Percentiles rank a stretch among this genome's conserved stretches.
phyloP scores from a whole-genome alignment of 2,329 filamentous ascomycete genomes.

The Beauveria rudraprayagi region DNA sequence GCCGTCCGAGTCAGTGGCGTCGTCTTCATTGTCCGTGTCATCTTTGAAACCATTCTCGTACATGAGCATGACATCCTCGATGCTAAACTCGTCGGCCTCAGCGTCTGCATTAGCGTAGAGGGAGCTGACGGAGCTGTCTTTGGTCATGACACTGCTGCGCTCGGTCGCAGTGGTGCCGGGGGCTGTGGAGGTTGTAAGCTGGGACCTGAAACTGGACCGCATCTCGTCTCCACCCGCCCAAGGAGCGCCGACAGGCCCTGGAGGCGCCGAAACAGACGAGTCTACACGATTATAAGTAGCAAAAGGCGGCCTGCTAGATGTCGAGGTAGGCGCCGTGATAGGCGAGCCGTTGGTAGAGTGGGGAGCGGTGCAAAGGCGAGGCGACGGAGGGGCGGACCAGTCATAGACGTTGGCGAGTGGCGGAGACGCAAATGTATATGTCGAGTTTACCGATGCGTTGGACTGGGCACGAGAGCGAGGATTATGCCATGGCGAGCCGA shows the following conservation, averaged over 20 bases:
- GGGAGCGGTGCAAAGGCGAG: conserved; percentile 8
- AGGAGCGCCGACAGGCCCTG: conserved; percentile 29
- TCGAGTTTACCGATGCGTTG: conserved; percentile 38
- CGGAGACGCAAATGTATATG: conserved; percentile 38
- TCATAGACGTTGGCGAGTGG: conserved; percentile 17
- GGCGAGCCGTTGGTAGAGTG: conserved; percentile 21
- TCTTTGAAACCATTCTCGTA: conserved; percentile 55
- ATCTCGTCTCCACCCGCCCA: conserved; percentile 45
- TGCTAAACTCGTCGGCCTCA: conserved; percentile 48
- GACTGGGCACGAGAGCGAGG: conserved; percentile 36
- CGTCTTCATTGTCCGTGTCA: conserved; percentile 31
- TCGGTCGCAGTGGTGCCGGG: conserved; percentile 64
- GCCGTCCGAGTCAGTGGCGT: conserved; percentile 19
- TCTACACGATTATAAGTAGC: conserved; percentile 23
- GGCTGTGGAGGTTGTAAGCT: conserved; percentile 44
- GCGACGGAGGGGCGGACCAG: conserved; percentile 1
- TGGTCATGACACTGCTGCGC: conserved; percentile 73
- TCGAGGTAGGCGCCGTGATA: conserved; percentile 23
- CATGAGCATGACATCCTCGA: conserved; percentile 64
- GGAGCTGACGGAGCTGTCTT: conserved; percentile 66
- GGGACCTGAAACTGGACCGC: conserved; percentile 49
- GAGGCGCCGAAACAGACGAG: conserved; percentile 30
- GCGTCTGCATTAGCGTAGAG: conserved; percentile 35
- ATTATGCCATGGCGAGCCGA: conserved; percentile 28
- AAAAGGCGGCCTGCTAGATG: conserved; percentile 23